Base-by-base conservation (phyloP, 2,329 filamentous ascomycete species). In the Cladophialophora bantiana region DNA sequence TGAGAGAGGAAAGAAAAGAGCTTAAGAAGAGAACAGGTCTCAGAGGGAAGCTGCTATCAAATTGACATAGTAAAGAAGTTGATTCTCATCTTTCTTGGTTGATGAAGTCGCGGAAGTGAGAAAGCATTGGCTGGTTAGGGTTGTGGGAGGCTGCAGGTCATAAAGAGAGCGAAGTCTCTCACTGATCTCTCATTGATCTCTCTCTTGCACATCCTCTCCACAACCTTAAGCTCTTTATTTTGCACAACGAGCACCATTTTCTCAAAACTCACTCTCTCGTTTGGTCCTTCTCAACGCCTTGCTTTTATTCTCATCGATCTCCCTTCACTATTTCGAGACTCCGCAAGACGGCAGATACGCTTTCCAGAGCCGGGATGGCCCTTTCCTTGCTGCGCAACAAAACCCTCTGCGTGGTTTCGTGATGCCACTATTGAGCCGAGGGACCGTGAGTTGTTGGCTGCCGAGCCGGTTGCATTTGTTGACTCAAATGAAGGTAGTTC, bases 381-480 rank as follows among this genome's bases (percentile, higher is more conserved):
- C n/a, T 60, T 10, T 15, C 34, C 18, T n/a, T 64, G 18, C 18
- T 64, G 13, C 26, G 12, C 13, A 54, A 31, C 31, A n/a, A n/a
- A 58, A 2, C 61, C 61, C 20, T 6, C 38, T 5, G 53, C 26
- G 32, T 64, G 61, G 61, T 57, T 63, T 48, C 36, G 53, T 36
- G 54, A 64, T 18, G 26, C 52, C 7, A n/a, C 38, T 3, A 64
- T 64, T 31, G 53, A 63, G 20, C 34, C 36, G 53, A 48, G 61
- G 13, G 61, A 64, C 32, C 13, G 20, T 6, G 31, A 58, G 34
- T 34, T 64, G 18, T 35, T 58, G 13, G 7, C 32, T 36, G 61
- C 53, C 9, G 53, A 64, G 32, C 42, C 15, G 4, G 53, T 64
- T 4, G 9, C 53, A n/a, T 64, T 38, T 15, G 2, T 64, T 13